Conservation (phyloP, 148 eudicot species). For the Dianthus caryophyllus region DNA sequence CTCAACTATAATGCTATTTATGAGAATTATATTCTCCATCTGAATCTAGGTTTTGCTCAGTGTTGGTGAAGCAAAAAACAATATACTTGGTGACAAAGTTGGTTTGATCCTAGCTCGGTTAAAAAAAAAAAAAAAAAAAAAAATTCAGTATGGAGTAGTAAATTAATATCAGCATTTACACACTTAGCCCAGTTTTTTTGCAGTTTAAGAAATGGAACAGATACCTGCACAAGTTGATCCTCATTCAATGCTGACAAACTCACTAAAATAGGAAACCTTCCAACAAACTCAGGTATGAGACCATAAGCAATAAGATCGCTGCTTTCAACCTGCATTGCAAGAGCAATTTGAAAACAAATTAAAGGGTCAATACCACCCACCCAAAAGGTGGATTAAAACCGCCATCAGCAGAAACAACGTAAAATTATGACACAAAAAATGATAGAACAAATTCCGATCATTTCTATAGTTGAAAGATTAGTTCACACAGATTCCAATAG, state of each 20-base stretch:
- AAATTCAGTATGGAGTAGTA: too few species aligned
- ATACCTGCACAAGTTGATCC: slow-evolving; percentile 93
- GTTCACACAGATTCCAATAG: slow-evolving; percentile 52
- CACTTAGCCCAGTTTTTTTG: background rate
- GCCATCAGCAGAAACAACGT: background rate
- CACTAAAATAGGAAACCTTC: slow-evolving; percentile 94
- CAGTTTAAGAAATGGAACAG: slow-evolving; percentile 1
- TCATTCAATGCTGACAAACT: slow-evolving; percentile 88
- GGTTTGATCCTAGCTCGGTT: background rate
- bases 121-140: background rate
- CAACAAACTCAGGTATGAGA: slow-evolving; percentile 96
- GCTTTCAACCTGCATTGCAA: slow-evolving; percentile 79
- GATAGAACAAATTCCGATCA: slow-evolving; percentile 6
- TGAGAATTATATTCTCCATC: background rate
- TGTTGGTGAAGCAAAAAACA: background rate
- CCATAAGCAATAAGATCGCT: slow-evolving; percentile 96
- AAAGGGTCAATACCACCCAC: background rate
- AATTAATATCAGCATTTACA: too few species aligned
- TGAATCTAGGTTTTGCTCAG: background rate
- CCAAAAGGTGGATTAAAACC: slow-evolving; percentile 9
- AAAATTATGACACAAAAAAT: background rate
- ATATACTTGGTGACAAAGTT: background rate
- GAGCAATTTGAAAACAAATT: slow-evolving; percentile 10
- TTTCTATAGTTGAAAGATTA: background rate
- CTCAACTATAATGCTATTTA: background rate